These are phyloP conservation scores for Adansonia madagascariensis DNA, from an alignment of 441 rosid genomes.

Conservation along the genomic window DNA sequence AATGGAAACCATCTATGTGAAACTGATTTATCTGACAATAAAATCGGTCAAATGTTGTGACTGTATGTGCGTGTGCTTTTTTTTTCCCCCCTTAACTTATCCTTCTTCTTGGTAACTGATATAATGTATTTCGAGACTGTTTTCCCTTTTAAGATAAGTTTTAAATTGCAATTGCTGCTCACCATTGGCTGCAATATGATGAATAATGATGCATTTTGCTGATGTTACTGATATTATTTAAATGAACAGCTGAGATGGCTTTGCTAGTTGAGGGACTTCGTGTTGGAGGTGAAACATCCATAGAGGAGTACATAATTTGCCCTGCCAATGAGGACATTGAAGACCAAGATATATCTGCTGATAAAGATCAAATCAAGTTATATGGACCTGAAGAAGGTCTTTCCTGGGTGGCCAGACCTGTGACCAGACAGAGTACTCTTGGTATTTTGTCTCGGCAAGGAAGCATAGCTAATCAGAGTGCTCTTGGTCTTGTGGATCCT, in stretches of 20 bases:
- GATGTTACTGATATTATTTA: conserved; percentile 23
- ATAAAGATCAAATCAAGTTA: conserved; percentile 53
- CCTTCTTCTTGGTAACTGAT: too few species aligned
- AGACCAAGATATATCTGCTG: conserved; percentile 46
- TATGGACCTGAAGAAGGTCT: conserved; percentile 54
- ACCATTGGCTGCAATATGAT: not conserved
- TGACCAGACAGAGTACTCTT: conserved; percentile 47
- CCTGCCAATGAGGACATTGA: conserved; percentile 45
- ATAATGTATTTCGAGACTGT: too few species aligned
- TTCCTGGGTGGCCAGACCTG: conserved; percentile 63
- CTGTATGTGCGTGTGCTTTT: too few species aligned
- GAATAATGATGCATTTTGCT: conserved; percentile 13
- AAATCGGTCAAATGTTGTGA: not conserved
- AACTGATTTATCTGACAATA: not conserved
- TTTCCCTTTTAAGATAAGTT: too few species aligned
- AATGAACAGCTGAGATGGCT: conserved; percentile 63
- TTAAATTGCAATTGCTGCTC: not conserved
- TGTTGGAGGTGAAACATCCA: conserved; percentile 57
- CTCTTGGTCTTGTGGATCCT: conserved; percentile 73
- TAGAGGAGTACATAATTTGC: conserved; percentile 65
- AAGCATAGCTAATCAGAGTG: conserved; percentile 54
- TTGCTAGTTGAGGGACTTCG: conserved; percentile 66
- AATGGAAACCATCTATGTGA: not conserved
- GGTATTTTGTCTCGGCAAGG: conserved; percentile 74
- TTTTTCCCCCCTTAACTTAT: too few species aligned